Evolutionary conservation across 345 rosid genomes (phyloP).

Genomic region (Lenwebbia sp.): DNA sequence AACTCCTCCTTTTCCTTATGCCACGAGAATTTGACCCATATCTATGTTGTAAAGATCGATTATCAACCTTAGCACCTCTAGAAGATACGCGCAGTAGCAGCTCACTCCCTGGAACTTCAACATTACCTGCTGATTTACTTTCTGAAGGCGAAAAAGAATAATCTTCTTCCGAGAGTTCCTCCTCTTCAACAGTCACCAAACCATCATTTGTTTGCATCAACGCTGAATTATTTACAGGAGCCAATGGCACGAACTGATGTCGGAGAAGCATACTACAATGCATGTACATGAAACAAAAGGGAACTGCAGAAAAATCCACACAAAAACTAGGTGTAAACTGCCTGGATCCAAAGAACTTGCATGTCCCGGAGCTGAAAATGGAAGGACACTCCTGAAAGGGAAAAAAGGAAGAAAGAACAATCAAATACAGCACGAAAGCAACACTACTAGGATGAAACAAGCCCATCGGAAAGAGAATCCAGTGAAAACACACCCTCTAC

Average conservation of each 20-base stretch:
- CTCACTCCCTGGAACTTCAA: slow-evolving; percentile 14
- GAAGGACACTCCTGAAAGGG: slow-evolving; percentile 40
- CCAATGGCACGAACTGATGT: slow-evolving; percentile 14
- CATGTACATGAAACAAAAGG: slow-evolving; percentile 49
- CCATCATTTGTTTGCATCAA: slow-evolving; percentile 11
- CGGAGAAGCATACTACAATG: slow-evolving; percentile 24
- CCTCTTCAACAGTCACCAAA: slow-evolving; percentile 4
- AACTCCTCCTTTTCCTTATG: slow-evolving; percentile 69
- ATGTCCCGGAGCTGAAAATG: slow-evolving; percentile 29
- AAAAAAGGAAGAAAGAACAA: neutral
- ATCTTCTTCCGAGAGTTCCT: neutral
- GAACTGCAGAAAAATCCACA: slow-evolving; percentile 61
- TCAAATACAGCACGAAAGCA: neutral
- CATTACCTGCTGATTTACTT: slow-evolving; percentile 2
- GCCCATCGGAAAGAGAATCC: neutral
- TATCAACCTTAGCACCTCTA: slow-evolving; percentile 38
- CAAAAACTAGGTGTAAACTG: slow-evolving; percentile 40
- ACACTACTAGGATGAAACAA: neutral
- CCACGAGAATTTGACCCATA: slow-evolving; percentile 41
- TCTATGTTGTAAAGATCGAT: slow-evolving; percentile 33
- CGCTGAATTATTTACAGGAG: slow-evolving; percentile 29
- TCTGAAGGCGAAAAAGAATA: neutral
- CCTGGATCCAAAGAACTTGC: slow-evolving; percentile 45
- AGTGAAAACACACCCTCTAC: neutral
- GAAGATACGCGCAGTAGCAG: slow-evolving; percentile 26